Base-by-base conservation (phyloP, 805 yeast species). In the Candida sakaeoensis region DNA sequence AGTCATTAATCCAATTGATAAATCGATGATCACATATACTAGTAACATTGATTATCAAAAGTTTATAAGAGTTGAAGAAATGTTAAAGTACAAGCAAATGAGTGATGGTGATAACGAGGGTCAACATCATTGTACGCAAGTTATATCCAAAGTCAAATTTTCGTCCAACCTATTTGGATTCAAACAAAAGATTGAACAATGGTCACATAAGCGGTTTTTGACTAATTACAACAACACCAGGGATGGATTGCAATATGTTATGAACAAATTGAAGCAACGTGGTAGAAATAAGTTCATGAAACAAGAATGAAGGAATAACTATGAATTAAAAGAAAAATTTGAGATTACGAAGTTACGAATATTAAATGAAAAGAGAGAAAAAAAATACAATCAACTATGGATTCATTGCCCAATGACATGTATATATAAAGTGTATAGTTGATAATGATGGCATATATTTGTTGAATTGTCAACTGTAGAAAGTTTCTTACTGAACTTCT, bases 31-130 rank as follows among this genome's bases (percentile, higher is more conserved):
- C 41, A 77, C 95, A 2, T 89, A 85, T 64, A 81, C 87, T 12
- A 74, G 88, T 45, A 90, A 90, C 57, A 61, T 90, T 35, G 97
- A 91, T 56, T 96, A 91, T 57, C 79, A 85, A 1, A 73, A 75
- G 47, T 76, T 90, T 38, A 75, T 90, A 44, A 72, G 82, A 47
- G 83, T 90, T 13, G 95, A 87, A 55, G 97, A 90, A 55, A 77
- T 64, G 50, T 77, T 88, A 16, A 68, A 65, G 2, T 90, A 84
- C 57, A 46, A 61, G 10, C 66, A 57, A 37, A 8, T n/a, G n/a
- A n/a, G n/a, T n/a, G n/a, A n/a, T n/a, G n/a, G n/a, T n/a, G n/a
- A n/a, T n/a, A n/a, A n/a, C n/a, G n/a, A n/a, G n/a, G n/a, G n/a
- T n/a, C n/a, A n/a, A n/a, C n/a, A n/a, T n/a, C n/a, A n/a, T 16